Evolutionary conservation across 2,329 filamentous ascomycete species (phyloP).

Genomic region (Aplosporella prunicola): DNA sequence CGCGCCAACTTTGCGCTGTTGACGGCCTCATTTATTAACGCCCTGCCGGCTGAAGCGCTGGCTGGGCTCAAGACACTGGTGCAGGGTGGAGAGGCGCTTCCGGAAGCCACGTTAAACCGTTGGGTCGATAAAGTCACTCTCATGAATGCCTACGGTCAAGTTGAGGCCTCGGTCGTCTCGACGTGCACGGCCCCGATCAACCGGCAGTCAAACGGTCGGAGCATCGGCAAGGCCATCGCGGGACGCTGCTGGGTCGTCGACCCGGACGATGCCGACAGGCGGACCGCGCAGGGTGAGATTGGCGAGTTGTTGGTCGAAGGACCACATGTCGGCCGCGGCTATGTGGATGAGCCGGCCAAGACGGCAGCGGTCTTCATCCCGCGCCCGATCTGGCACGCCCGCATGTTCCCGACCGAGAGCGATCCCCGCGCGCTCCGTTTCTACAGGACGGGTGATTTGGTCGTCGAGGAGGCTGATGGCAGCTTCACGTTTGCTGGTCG

Average conservation of each 20-base stretch:
- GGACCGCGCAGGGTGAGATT: constrained; percentile 34
- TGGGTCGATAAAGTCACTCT: constrained; percentile 29
- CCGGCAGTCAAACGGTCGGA: not conserved
- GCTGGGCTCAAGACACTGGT: constrained; percentile 20
- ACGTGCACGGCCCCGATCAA: constrained; percentile 1
- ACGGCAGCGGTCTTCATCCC: constrained; percentile 25
- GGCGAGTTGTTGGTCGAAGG: constrained; percentile 42
- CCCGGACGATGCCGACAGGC: constrained; percentile 17
- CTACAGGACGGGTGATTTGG: constrained; percentile 20
- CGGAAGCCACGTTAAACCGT: constrained; percentile 23
- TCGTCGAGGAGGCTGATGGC: constrained; percentile 18
- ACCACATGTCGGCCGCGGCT: constrained; percentile 33
- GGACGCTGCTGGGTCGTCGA: constrained; percentile 23
- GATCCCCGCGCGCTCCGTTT: not conserved
- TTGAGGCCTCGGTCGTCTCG: constrained; percentile 4
- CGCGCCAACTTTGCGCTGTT: constrained; percentile 35
- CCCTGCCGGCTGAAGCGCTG: constrained; percentile 21
- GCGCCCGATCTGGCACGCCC: constrained; percentile 19
- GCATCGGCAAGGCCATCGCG: constrained; percentile 15
- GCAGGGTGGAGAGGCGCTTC: constrained; percentile 26
- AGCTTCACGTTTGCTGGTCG: constrained; percentile 28
- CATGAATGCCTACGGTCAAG: constrained; percentile 30
- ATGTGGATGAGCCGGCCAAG: constrained; percentile 27
- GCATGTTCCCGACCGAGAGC: not conserved
- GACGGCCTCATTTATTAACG: constrained; percentile 33